Conservation (phyloP, 2,329 filamentous ascomycete genomes). For the Akanthomyces uredinophilus region DNA sequence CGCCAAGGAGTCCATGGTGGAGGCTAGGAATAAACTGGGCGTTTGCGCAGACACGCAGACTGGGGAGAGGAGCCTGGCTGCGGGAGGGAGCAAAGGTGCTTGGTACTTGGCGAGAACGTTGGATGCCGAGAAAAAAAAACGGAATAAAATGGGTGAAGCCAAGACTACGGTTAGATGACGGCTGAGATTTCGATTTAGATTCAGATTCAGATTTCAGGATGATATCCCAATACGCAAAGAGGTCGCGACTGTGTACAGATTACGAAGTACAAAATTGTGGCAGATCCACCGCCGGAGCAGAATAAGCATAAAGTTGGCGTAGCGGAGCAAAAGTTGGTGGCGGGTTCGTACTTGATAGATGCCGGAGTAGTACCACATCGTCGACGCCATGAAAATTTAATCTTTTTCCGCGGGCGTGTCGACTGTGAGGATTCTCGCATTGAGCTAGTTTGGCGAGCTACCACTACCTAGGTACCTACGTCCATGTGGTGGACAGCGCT, state of each 20-base stretch:
- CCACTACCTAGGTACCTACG: no score
- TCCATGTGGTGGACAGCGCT: no score
- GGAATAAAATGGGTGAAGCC: background rate
- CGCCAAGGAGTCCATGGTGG: background rate
- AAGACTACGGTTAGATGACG: background rate
- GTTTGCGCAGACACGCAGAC: no score
- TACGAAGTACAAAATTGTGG: background rate
- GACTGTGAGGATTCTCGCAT: no score
- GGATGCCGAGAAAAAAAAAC: background rate
- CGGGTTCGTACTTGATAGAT: background rate
- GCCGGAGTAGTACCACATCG: background rate
- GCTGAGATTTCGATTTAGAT: no score
- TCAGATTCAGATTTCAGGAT: background rate
- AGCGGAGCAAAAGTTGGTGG: background rate
- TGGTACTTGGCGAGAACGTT: background rate
- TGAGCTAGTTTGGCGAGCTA: no score
- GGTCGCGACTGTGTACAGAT: background rate
- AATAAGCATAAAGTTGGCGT: constrained; percentile 10
- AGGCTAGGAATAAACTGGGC: background rate
- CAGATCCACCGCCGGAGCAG: background rate
- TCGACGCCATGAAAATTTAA: background rate
- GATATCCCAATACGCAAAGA: background rate
- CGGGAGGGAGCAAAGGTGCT: background rate
- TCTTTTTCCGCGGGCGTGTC: background rate
- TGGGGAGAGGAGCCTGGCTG: background rate